These are phyloP conservation scores for Adiantum capillusveneris DNA, from an alignment of 75 land plant genomes.

Conservation along the genomic window DNA sequence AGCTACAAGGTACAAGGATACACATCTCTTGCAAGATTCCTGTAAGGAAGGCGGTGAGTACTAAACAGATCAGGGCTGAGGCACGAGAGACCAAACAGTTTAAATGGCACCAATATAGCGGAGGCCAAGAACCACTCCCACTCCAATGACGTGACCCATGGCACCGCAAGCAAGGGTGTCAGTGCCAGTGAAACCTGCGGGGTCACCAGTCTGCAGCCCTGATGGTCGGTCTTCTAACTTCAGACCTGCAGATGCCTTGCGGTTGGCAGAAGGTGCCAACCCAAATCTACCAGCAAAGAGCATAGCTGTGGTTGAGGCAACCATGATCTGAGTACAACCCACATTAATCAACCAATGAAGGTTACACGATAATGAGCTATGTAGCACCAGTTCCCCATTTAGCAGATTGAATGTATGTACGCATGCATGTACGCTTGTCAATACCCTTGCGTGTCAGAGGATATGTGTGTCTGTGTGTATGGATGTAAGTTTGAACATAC, in stretches of 20 bases:
- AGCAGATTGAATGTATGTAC: no score
- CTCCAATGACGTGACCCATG: conserved; percentile 85
- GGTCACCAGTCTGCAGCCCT: conserved; percentile 94
- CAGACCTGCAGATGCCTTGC: conserved; percentile 72
- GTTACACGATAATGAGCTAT: no score
- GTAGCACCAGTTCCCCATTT: no score
- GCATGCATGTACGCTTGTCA: no score
- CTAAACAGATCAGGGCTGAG: no score
- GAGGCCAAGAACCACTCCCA: conserved; percentile 89
- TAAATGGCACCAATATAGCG: conserved; percentile 53
- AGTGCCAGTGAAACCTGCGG: conserved; percentile 87
- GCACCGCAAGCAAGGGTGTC: conserved; percentile 84
- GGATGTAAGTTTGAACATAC: no score
- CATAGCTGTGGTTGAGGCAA: conserved; percentile 66
- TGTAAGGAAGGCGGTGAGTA: no score
- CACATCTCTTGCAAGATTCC: no score
- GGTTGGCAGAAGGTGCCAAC: conserved; percentile 89
- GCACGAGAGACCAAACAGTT: conserved; percentile 11
- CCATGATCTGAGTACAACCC: conserved; percentile 59
- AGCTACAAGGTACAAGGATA: no score
- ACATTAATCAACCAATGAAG: no score
- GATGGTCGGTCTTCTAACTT: conserved; percentile 86
- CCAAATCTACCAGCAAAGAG: conserved; percentile 93
- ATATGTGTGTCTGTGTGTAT: no score
- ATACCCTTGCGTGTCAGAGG: no score